These are phyloP conservation scores for Suillus variegatus DNA, from an alignment of 768 basidiomycete genomes.

Conservation along the genomic window DNA sequence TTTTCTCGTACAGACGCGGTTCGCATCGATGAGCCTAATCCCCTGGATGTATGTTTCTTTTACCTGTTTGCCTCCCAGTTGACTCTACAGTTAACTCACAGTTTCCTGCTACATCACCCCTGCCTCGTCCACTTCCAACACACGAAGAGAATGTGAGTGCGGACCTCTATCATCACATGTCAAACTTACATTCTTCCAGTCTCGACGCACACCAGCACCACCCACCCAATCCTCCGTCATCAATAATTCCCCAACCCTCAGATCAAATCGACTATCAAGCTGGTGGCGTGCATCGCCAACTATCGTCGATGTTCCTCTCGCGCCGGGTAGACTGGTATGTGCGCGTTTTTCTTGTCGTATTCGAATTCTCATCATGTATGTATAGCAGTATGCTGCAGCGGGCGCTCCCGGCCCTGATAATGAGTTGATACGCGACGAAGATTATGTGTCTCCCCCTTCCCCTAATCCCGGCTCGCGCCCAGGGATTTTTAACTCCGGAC, in stretches of 20 bases:
- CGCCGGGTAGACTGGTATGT: background rate
- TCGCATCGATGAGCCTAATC: background rate
- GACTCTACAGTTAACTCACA: background rate
- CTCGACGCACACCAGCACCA: background rate
- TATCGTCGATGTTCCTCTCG: background rate
- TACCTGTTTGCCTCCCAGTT: background rate
- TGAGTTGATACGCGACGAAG: too few species aligned
- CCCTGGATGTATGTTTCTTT: background rate
- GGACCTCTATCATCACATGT: background rate
- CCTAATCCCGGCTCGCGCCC: too few species aligned
- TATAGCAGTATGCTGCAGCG: too few species aligned
- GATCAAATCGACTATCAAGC: background rate
- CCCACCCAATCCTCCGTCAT: background rate
- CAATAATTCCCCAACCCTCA: background rate
- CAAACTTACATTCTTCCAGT: background rate
- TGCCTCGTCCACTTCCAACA: background rate
- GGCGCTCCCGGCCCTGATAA: too few species aligned
- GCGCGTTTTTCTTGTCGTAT: background rate
- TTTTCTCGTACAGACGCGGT: background rate
- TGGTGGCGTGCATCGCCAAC: background rate
- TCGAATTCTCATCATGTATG: too few species aligned
- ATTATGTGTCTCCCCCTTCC: too few species aligned
- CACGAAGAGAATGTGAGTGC: background rate
- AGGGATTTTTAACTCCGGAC: too few species aligned
- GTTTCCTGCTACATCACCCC: background rate